Evolutionary conservation across 106 monocot species (phyloP).

Genomic region (Acanthochlamys bracteata): DNA sequence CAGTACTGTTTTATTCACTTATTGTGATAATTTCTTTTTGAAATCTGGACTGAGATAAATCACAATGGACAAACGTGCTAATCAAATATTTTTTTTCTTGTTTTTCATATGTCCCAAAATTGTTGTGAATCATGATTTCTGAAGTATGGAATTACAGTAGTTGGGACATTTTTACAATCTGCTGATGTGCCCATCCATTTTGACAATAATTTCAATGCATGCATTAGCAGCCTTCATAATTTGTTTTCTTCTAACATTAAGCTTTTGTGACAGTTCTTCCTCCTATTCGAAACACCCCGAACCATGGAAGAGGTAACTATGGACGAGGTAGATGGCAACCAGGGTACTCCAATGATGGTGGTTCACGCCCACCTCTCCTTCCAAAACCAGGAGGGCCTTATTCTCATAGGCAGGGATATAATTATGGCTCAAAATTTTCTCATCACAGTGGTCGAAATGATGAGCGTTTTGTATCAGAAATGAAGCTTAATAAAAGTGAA

Average conservation of each 20-base stretch:
- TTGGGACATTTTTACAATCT: no score
- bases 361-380: constrained; percentile 50
- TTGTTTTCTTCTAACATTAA: not conserved
- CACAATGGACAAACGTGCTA: no score
- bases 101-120: no score
- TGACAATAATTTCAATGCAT: not conserved
- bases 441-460: constrained; percentile 66
- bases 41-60: no score
- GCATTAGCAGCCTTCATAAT: no score
- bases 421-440: constrained; percentile 70
- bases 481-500: constrained; percentile 93
- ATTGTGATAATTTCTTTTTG: no score
- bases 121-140: no score
- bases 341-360: constrained; percentile 53
- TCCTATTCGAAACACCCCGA: constrained; percentile 39
- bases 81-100: no score
- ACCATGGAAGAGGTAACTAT: constrained; percentile 54
- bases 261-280: constrained; percentile 48
- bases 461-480: constrained; percentile 86
- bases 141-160: no score
- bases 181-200: no score
- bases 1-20: no score
- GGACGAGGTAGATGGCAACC: constrained; percentile 67
- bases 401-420: constrained; percentile 56
- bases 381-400: constrained; percentile 77